These are phyloP conservation scores for Dictyostelium firmibasis DNA, from an alignment of 78 protist species.

Conservation along the genomic window DNA sequence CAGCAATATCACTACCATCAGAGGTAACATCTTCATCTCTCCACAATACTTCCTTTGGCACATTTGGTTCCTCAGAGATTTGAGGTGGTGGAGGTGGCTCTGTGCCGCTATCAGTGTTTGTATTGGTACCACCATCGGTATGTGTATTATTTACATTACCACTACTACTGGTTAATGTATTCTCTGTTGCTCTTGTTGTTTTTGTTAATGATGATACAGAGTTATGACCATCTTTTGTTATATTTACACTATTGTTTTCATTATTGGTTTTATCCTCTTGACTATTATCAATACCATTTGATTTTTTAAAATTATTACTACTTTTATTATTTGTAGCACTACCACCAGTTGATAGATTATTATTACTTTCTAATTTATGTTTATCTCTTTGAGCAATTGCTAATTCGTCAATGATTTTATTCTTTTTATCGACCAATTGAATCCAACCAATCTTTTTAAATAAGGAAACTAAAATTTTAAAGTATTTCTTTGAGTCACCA, in stretches of 20 bases:
- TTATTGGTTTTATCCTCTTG: background rate
- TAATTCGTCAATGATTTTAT: constrained; percentile 46
- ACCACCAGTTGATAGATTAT: background rate
- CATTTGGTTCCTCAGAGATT: constrained; percentile 10
- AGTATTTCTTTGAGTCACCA: constrained; percentile 41
- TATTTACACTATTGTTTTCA: background rate
- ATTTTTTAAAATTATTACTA: background rate
- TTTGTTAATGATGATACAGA: constrained; percentile 29
- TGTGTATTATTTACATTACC: background rate
- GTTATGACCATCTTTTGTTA: constrained; percentile 68
- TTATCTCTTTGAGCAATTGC: background rate
- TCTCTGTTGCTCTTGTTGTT: constrained; percentile 58
- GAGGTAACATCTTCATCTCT: constrained; percentile 68
- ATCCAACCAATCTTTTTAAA: constrained; percentile 63
- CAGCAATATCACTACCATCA: constrained; percentile 70
- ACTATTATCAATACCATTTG: background rate
- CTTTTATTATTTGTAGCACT: background rate
- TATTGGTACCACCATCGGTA: constrained; percentile 8
- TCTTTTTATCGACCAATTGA: constrained; percentile 31
- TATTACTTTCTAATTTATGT: background rate
- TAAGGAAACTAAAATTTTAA: constrained; percentile 1
- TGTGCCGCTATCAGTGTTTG: background rate
- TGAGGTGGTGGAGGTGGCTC: background rate
- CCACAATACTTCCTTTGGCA: constrained; percentile 60
- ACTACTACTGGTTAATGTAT: background rate